Conservation (phyloP, 176 grass and related monocot genomes). For the Raddia distichophylla region DNA sequence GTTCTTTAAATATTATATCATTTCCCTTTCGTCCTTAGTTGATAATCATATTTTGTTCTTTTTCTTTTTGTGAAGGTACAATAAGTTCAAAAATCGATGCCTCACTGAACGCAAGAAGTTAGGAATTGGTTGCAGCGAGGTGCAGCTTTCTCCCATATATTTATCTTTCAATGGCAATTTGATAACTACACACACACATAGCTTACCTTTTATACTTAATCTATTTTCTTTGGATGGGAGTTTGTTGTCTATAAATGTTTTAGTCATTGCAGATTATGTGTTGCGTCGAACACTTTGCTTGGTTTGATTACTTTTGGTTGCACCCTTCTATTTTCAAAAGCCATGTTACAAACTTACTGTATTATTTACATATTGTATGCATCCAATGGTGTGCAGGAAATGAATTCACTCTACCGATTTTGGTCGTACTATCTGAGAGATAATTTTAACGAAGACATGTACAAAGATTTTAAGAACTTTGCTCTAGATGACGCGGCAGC, state of each 20-base stretch:
- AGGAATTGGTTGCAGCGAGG: slow-evolving; percentile 90
- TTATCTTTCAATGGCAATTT: neutral
- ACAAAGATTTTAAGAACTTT: slow-evolving; percentile 82
- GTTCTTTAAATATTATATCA: neutral
- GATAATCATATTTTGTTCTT: slow-evolving; percentile 25
- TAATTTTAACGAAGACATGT: slow-evolving; percentile 89
- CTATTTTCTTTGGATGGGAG: neutral
- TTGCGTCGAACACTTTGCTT: neutral
- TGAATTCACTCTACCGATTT: slow-evolving; percentile 98
- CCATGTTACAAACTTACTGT: neutral
- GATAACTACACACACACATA: neutral
- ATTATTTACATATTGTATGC: slow-evolving; percentile 31
- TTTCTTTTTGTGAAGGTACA: slow-evolving; percentile 76
- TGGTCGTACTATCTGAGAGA: slow-evolving; percentile 99
- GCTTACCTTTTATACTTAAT: neutral
- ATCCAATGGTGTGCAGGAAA: slow-evolving; percentile 68
- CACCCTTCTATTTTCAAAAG: neutral
- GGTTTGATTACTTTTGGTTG: neutral
- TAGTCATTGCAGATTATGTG: slow-evolving; percentile 24
- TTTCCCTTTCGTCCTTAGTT: slow-evolving; percentile 25
- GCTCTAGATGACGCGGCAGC: slow-evolving; percentile 84
- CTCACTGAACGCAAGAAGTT: slow-evolving; percentile 89
- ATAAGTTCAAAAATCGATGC: slow-evolving; percentile 89
- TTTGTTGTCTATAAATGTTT: slow-evolving; percentile 24
- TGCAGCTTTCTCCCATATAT: slow-evolving; percentile 38